Evolutionary conservation across 352 stramenopile genomes (phyloP).

Genomic region (Pythium guiyangense): DNA sequence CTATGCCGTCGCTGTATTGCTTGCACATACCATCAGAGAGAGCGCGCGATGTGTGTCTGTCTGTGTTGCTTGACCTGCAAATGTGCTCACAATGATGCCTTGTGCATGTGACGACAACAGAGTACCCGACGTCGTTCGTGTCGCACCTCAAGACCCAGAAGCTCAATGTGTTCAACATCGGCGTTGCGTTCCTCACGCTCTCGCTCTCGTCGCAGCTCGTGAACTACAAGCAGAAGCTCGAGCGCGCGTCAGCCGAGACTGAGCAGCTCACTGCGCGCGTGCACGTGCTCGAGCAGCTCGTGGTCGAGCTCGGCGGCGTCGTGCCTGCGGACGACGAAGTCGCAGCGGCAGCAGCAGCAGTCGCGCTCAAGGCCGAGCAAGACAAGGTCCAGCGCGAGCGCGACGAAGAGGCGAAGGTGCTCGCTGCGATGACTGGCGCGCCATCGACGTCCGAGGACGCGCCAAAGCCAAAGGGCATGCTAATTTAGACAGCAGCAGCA

Average conservation of each 20-base stretch:
- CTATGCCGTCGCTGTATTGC: neutral
- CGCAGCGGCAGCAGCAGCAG: constrained; percentile 17
- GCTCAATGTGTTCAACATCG: constrained; percentile 85
- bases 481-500: constrained; percentile 45
- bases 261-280: constrained; percentile 44
- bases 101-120: constrained; percentile 13
- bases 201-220: constrained; percentile 84
- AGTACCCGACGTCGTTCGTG: constrained; percentile 81
- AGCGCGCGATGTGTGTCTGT: too few species aligned
- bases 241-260: constrained; percentile 31
- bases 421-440: constrained; percentile 17
- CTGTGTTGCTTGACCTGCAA: neutral
- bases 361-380: constrained; percentile 23
- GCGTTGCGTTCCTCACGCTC: constrained; percentile 75
- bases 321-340: constrained; percentile 56
- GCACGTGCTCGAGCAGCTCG: constrained; percentile 50
- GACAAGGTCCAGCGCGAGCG: constrained; percentile 36
- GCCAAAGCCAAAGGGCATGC: constrained; percentile 22
- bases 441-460: constrained; percentile 18
- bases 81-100: neutral
- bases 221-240: constrained; percentile 61
- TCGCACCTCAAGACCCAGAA: constrained; percentile 75
- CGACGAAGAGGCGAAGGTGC: constrained; percentile 42
- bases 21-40: neutral
- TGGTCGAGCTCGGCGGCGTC: constrained; percentile 51